These are phyloP conservation scores for Vigna trinervia DNA, from an alignment of 306 rosid genomes.

Conservation along the genomic window DNA sequence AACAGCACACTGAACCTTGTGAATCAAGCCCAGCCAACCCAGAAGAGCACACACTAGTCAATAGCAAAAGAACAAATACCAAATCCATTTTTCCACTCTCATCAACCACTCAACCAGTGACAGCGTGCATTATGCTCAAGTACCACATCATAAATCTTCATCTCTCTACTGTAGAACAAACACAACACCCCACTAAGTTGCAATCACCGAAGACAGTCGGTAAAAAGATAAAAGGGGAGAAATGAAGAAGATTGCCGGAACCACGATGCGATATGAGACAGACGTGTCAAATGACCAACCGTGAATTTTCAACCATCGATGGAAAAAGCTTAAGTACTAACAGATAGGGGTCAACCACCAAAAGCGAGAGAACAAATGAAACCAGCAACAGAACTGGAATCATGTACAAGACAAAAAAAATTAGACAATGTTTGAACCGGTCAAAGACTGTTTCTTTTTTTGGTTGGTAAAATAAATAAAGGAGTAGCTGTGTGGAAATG, in stretches of 20 bases:
- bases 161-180: conserved; percentile 50
- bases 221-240: conserved; percentile 1
- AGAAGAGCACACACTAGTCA: conserved; percentile 52
- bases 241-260: not conserved
- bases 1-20: conserved; percentile 63
- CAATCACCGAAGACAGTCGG: conserved; percentile 18
- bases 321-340: not conserved
- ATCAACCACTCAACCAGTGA: conserved; percentile 46
- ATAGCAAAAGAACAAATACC: conserved; percentile 48
- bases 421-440: conserved; percentile 8
- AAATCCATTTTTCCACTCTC: conserved; percentile 59
- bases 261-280: not conserved
- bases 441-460: not conserved
- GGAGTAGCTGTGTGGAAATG: not conserved
- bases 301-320: conserved; percentile 9
- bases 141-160: conserved; percentile 40
- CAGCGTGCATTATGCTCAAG: conserved; percentile 39
- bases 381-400: conserved; percentile 33
- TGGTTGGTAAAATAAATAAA: not conserved
- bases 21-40: conserved; percentile 61
- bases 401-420: conserved; percentile 1
- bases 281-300: conserved; percentile 29
- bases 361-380: conserved; percentile 8
- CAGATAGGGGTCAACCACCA: not conserved
- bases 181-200: conserved; percentile 38